Evolutionary conservation across 1,284 basidiomycete species (phyloP), one percentile per base, ranked within the genome.

Genomic region (Coniophora puteana): DNA sequence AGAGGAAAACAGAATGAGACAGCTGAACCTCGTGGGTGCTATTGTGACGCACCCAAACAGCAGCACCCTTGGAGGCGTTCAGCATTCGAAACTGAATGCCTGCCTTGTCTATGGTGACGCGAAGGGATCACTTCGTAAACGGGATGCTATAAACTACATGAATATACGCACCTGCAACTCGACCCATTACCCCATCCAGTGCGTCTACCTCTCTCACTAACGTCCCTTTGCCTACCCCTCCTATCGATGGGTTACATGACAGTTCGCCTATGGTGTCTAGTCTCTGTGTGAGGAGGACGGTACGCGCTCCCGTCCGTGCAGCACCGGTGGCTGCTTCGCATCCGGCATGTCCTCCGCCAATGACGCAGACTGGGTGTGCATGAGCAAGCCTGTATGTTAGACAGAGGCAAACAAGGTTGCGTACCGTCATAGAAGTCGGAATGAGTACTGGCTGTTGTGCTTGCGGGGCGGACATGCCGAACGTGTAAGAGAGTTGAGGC

Each of bases 331-430:
- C 91, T 2, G 92, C 91, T 61, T 95, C 92, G 51, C 88, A 90
- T 1, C 91, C 91, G 22, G 92, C 92, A 68, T 94, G 91, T 2
- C 92, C 91, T 6, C 86, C 92, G n/a, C 91, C 92, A 49, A 94
- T 87, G 22, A 94, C 73, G 50, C 89, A 86, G 0, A 93, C 89
- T 86, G 55, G 22, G 8, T 8, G 26, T 8, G 8, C 14, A 14
- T 31, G n/a, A 11, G 28, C 10, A 23, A 24, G 6, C 18, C 16
- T 10, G 4, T 23, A 3, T 1, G 29, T 14, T n/a, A 38, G n/a
- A 14, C 18, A 16, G 17, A 8, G 14, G 21, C 14, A 38, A 36
- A 38, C 4, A 11, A 38, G 20, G 13, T 16, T 38, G 4, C 53
- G 32, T 36, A 58, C 56, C 56, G 31, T 62, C 57, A 21, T 58